These are phyloP conservation scores for Francoa sonchifolia DNA, from an alignment of 441 rosid genomes.

Conservation along the genomic window DNA sequence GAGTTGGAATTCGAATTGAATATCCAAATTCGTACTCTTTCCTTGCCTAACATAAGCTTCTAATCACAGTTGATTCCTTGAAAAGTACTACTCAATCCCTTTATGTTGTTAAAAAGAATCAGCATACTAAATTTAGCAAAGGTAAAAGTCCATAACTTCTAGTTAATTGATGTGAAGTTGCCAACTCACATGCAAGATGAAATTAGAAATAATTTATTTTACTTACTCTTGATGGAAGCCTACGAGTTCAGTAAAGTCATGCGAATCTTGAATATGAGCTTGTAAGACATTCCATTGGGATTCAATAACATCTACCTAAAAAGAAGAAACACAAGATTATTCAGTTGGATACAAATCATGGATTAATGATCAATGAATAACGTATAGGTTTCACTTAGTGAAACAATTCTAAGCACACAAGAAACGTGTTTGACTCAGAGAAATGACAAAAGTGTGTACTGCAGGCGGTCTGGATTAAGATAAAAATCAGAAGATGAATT, in stretches of 20 bases:
- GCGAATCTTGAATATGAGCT: constrained; percentile 75
- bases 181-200: constrained; percentile 4
- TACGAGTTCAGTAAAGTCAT: constrained; percentile 86
- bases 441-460: too few species aligned
- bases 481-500: too few species aligned
- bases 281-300: constrained; percentile 96
- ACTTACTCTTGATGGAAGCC: constrained; percentile 96
- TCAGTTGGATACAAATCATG: too few species aligned
- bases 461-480: too few species aligned
- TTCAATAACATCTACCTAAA: constrained; percentile 92
- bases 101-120: background rate
- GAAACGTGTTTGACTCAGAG: too few species aligned
- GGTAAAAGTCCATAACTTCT: background rate
- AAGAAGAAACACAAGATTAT: constrained; percentile 4
- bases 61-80: too few species aligned
- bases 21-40: too few species aligned
- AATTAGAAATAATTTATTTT: constrained; percentile 5
- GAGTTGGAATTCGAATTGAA: too few species aligned
- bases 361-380: background rate
- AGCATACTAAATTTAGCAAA: background rate
- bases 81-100: too few species aligned
- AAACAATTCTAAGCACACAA: too few species aligned
- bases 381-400: background rate
- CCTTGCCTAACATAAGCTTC: too few species aligned
- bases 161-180: background rate